phyloP scores from a whole-genome alignment of 169 alveolate genomes.

The Eimeria sp. region DNA sequence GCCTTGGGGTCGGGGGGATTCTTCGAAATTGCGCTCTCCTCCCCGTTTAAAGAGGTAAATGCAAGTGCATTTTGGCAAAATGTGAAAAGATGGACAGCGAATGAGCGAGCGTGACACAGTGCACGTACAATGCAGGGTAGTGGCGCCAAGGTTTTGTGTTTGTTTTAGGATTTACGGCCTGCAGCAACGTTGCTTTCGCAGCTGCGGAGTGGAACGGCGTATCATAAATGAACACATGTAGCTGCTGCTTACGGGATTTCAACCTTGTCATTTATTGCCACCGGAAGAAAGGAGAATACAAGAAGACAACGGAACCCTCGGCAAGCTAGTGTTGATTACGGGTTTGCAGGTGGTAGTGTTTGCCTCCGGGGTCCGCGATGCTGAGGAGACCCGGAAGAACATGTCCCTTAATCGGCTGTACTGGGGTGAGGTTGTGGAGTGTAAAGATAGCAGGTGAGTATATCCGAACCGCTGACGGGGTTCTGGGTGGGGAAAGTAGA shows the following conservation, averaged over 20 bases:
- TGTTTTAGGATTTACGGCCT: neutral
- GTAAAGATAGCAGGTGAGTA: constrained; percentile 25
- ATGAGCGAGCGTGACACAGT: neutral
- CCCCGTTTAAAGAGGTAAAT: neutral
- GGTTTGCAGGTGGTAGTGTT: constrained; percentile 46
- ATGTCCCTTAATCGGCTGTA: neutral
- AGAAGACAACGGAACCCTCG: neutral
- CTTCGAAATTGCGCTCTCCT: constrained; percentile 14
- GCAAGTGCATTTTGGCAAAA: neutral
- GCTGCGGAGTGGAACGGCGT: neutral
- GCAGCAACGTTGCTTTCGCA: neutral
- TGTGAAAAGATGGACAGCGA: neutral
- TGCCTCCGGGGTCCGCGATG: constrained; percentile 38
- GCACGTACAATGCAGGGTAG: neutral
- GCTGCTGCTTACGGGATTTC: neutral
- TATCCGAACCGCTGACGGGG: neutral
- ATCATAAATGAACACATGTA: neutral
- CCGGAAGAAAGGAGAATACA: neutral
- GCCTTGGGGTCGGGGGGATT: constrained; percentile 46
- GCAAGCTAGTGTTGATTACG: neutral
- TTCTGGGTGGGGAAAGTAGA: neutral
- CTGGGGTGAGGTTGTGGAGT: constrained; percentile 48
- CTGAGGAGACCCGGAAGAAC: constrained; percentile 45
- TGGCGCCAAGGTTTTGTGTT: neutral
- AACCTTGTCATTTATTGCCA: neutral